Evolutionary conservation across 192 early-diverging fungal genomes (phyloP).

Genomic region (Coemansia sp.): DNA sequence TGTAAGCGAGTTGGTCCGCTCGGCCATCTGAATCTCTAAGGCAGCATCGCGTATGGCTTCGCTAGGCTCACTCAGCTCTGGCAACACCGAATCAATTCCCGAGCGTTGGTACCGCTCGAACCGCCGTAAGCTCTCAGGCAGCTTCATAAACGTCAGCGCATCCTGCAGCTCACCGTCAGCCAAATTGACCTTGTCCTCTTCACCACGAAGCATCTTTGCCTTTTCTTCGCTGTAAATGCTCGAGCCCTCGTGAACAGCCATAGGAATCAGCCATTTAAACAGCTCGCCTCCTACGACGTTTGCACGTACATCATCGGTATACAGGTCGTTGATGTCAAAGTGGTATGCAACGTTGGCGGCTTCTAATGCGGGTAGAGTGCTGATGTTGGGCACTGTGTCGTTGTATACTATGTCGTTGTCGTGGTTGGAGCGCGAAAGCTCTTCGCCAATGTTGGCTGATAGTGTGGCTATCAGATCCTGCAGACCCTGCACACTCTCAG

Average conservation of each 20-base stretch:
- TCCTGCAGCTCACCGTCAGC: conserved; percentile 83
- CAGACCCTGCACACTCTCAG: conserved; percentile 67
- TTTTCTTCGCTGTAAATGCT: conserved; percentile 96
- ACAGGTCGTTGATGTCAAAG: conserved; percentile 75
- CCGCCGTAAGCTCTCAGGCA: conserved; percentile 72
- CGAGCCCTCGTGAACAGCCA: conserved; percentile 90
- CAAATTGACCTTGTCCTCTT: conserved; percentile 73
- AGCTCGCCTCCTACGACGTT: conserved; percentile 88
- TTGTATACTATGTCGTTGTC: conserved; percentile 99
- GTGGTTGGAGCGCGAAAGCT: conserved; percentile 62
- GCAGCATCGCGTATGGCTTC: conserved; percentile 63
- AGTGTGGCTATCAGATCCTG: conserved; percentile 72
- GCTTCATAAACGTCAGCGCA: conserved; percentile 82
- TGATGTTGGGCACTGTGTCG: conserved; percentile 75
- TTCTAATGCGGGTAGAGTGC: conserved; percentile 76
- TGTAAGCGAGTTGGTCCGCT: conserved; percentile 54
- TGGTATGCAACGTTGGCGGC: conserved; percentile 54
- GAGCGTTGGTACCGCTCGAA: conserved; percentile 62
- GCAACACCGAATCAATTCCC: conserved; percentile 22
- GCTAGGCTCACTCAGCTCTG: conserved; percentile 59
- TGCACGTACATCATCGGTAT: conserved; percentile 69
- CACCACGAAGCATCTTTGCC: conserved; percentile 83
- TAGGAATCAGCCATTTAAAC: conserved; percentile 82
- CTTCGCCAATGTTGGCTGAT: conserved; percentile 65
- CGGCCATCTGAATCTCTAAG: conserved; percentile 58